Base-by-base conservation (phyloP, 441 rosid species). In the Melastoma candidum region DNA sequence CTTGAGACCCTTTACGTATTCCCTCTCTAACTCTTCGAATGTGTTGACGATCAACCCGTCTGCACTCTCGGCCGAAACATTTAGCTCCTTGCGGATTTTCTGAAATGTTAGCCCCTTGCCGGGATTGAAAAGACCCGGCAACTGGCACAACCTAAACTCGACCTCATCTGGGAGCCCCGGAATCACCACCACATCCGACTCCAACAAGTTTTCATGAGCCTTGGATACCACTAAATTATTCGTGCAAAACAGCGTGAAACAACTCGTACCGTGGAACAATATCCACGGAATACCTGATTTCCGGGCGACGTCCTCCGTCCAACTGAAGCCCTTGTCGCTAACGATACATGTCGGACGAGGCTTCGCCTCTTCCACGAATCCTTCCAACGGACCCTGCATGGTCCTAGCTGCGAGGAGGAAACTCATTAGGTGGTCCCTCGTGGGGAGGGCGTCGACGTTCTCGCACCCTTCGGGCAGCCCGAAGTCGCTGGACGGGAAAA, bases 341-440 rank as follows among this genome's bases (percentile, higher is more conserved):
- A 56, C n/a, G 12, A 56, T 22, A 26, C 59, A 56, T 7, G 39
- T 56, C 3, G 51, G 60, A 11, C 32, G 7, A 3, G 60, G 51
- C 10, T 39, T 44, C 3, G 24, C 12, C 53, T 3, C 9, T 29
- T 1, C 27, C 1, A 49, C n/a, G 27, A 17, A 49, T 49, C 8
- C n/a, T 25, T 49, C 53, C 1, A 25, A 26, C 12, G 53, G 53
- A 4, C 27, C 53, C 27, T 25, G 53, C 27, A 49, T 11, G 10
- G 32, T 6, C 10, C 27, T 11, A 4, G 53, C n/a, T 22, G 53
- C 53, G 12, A 14, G 27, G 32, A 49, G 24, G 27, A 49, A 49
- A 7, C 27, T 17, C 27, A 6, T 14, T n/a, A 49, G 4, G 12
- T 17, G 32, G 36, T 26, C 27, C 29, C 24, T n/a, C 12, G 39